phyloP scores from a whole-genome alignment of 2,329 filamentous ascomycete species.

The Exserohilum rostratum region DNA sequence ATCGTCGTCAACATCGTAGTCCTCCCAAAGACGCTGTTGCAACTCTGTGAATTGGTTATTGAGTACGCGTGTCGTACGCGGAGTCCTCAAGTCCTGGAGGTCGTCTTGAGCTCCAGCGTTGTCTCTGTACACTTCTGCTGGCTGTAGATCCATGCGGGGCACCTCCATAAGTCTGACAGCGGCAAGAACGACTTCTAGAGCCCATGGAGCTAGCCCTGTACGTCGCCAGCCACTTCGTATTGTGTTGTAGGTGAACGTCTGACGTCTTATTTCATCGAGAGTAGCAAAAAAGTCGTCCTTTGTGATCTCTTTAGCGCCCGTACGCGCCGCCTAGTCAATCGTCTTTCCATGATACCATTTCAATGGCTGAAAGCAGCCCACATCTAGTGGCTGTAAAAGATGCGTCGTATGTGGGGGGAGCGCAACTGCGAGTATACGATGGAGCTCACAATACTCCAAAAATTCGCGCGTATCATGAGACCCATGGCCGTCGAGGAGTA shows the following conservation, averaged over 20 bases:
- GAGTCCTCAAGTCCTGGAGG: background rate
- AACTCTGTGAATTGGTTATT: background rate
- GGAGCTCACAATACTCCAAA: conserved; percentile 37
- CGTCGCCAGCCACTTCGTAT: conserved; percentile 5
- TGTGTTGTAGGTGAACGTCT: conserved; percentile 2
- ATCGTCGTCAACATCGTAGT: background rate
- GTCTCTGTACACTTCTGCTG: background rate
- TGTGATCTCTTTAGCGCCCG: conserved; percentile 1
- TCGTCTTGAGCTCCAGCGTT: background rate
- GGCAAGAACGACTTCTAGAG: background rate
- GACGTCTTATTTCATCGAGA: background rate
- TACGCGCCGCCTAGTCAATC: conserved; percentile 13
- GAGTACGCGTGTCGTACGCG: background rate
- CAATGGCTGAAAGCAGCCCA: conserved; percentile 8
- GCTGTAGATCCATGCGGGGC: background rate
- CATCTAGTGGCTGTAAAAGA: conserved; percentile 11
- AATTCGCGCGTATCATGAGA: conserved; percentile 45
- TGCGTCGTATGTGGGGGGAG: conserved; percentile 11
- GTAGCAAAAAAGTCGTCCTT: conserved; percentile 4
- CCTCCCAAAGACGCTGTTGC: background rate
- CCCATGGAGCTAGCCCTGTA: conserved; percentile 1
- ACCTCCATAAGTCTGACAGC: background rate
- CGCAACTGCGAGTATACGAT: conserved; percentile 37
- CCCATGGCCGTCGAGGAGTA: conserved; percentile 48
- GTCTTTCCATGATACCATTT: conserved; percentile 12